Base-by-base conservation (phyloP, 495 filamentous ascomycete species). In the Neurospora sp. region DNA sequence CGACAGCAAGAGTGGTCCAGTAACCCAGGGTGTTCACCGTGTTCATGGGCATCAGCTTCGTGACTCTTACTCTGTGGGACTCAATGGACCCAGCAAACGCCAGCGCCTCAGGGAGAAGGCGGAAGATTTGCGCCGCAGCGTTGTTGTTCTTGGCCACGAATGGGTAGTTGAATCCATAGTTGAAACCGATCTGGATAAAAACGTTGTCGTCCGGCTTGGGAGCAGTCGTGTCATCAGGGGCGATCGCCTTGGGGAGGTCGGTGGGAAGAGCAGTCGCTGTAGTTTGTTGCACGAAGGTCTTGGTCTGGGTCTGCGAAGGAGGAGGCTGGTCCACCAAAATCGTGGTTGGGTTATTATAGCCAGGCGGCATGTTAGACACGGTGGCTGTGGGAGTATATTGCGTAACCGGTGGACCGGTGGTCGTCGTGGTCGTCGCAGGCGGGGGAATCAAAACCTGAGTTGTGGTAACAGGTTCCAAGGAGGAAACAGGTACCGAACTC, bases 61-160 rank as follows among this genome's bases (percentile, higher is more conserved):
- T 86, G 86, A 97, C 93, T 27, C 82, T 78, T 27, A 93, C 84
- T 68, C 92, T 82, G 8, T 79, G 72, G 8, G 53, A 10, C 0
- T 84, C 77, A 71, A 92, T 82, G 9, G 82, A 81, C 31, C 91
- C 82, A 45, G 90, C 92, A 70, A 90, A 86, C n/a, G 86, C 83
- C 70, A 99, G 85, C 70, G 92, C 94, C 72, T 87, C 77, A 0
- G 93, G 94, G 10, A 97, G 85, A 73, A 88, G 92, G 40, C 88
- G 77, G 86, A 98, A 98, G 77, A 99, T 94, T 82, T 98, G 96
- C 35, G 89, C 89, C 10, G 92, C 90, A 31, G 94, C 91, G 73
- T 90, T 83, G 16, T 86, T 80, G 41, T 89, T 88, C 2, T 81
- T 82, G 31, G 91, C 91, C 39, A 99, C 92, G 78, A 95, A 97